phyloP scores from a whole-genome alignment of 805 yeast genomes.

The Metschnikowia anglica region DNA sequence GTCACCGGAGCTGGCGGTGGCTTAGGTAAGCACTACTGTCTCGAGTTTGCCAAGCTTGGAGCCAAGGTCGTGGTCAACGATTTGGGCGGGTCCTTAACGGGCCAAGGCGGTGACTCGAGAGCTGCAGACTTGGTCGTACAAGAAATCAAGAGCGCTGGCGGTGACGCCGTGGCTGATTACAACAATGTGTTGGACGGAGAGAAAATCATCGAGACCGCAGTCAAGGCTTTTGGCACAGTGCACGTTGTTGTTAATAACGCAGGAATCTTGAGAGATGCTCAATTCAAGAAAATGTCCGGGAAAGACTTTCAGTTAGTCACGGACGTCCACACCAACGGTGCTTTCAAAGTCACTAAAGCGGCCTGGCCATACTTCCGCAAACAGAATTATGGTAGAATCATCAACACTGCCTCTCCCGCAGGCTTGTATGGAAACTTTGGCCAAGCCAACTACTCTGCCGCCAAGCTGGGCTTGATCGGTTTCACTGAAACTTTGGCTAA shows the following conservation, averaged over 20 bases:
- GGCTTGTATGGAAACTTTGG: conserved; percentile 97
- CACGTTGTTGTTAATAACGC: conserved; percentile 92
- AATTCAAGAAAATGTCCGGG: conserved; percentile 82
- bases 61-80: conserved; percentile 96
- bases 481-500: conserved; percentile 92
- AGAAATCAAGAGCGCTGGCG: conserved; percentile 75
- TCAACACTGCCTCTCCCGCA: conserved; percentile 96
- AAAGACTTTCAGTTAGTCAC: conserved; percentile 76
- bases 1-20: conserved; percentile 99
- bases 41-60: conserved; percentile 84
- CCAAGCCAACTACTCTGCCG: conserved; percentile 93
- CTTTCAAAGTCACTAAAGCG: conserved; percentile 77
- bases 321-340: conserved; percentile 88
- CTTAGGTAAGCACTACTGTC: conserved; percentile 82
- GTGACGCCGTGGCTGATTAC: conserved; percentile 89
- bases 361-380: conserved; percentile 90
- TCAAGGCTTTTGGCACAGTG: conserved; percentile 82
- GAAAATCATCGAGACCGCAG: conserved; percentile 80
- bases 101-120: conserved; percentile 63
- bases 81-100: conserved; percentile 79
- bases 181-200: conserved; percentile 87
- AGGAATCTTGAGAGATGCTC: conserved; percentile 86
- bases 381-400: conserved; percentile 83
- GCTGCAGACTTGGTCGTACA: conserved; percentile 90
- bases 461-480: conserved; percentile 86